A percentile compares a stretch with the other conserved stretches of the same genome.
These are phyloP conservation scores for Saitozyma podzolica DNA, from an alignment of 768 basidiomycete species.

Conservation along the genomic window DNA sequence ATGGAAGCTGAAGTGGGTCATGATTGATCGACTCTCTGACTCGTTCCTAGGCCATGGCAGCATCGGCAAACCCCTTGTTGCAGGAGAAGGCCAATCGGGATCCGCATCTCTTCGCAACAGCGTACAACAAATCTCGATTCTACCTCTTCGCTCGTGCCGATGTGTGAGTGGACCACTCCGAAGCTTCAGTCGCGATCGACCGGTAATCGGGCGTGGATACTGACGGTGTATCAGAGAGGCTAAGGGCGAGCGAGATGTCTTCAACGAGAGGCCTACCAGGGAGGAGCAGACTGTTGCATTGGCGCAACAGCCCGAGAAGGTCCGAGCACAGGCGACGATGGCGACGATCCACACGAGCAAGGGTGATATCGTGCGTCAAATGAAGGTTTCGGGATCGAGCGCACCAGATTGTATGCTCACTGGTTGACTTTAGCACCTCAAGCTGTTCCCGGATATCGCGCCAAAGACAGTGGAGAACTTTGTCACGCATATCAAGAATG, in stretches of 20 bases:
- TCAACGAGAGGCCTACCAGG: constrained; percentile 95
- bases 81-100: constrained; percentile 80
- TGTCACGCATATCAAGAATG: constrained; percentile 81
- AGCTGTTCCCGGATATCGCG: constrained; percentile 77
- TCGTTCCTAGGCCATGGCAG: constrained; percentile 69
- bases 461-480: constrained; percentile 99
- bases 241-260: constrained; percentile 89
- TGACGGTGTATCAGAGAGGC: constrained; percentile 62
- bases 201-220: neutral
- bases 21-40: no score
- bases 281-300: constrained; percentile 87
- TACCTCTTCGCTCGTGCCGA: constrained; percentile 89
- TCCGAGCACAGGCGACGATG: constrained; percentile 65
- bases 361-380: constrained; percentile 69
- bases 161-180: constrained; percentile 62
- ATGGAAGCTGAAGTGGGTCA: no score
- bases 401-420: neutral
- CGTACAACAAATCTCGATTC: constrained; percentile 87
- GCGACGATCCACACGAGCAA: constrained; percentile 93
- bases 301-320: constrained; percentile 50
- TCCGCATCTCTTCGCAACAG: constrained; percentile 89
- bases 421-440: constrained; percentile 35
- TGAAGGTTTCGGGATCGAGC: no score
- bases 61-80: constrained; percentile 91
- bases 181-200: neutral